Evolutionary conservation across 768 basidiomycete species (phyloP).

Genomic region (Boletus reticuloceps): DNA sequence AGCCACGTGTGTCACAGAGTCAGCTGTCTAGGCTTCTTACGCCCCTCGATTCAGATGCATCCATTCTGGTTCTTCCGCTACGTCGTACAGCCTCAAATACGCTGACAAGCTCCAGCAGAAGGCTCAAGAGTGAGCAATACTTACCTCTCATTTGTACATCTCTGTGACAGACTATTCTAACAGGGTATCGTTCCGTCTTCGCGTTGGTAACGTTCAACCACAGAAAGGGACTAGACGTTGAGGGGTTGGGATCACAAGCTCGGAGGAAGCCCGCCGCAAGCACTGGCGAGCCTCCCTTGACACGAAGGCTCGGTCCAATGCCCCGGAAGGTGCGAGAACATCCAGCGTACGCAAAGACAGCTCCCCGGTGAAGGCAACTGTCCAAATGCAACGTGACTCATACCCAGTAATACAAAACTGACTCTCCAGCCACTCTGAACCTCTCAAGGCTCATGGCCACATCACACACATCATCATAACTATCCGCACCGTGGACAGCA

Average conservation of each 20-base stretch:
- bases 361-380: constrained; percentile 61
- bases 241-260: constrained; percentile 31
- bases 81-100: constrained; percentile 51
- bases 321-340: constrained; percentile 1
- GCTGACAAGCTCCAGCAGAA: constrained; percentile 63
- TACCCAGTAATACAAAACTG: too few relatives aligned
- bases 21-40: neutral
- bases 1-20: too few relatives aligned
- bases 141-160: constrained; percentile 6
- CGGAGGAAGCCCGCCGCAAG: constrained; percentile 33
- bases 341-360: constrained; percentile 51
- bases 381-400: neutral
- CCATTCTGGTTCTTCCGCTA: too few relatives aligned
- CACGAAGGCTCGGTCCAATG: constrained; percentile 5
- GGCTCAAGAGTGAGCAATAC: constrained; percentile 60
- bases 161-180: constrained; percentile 13
- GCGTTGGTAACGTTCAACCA: constrained; percentile 5
- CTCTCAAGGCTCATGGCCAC: constrained; percentile 63
- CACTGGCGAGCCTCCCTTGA: constrained; percentile 14
- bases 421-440: constrained; percentile 71
- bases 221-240: constrained; percentile 45
- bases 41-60: constrained; percentile 8
- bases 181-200: constrained; percentile 7
- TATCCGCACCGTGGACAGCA: constrained; percentile 83
- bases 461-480: constrained; percentile 68